A percentile compares a stretch with the other conserved stretches of the same genome.
Evolutionary conservation across 164 flowering plant species (phyloP).

Genomic region (Vitis rotundifolia): DNA sequence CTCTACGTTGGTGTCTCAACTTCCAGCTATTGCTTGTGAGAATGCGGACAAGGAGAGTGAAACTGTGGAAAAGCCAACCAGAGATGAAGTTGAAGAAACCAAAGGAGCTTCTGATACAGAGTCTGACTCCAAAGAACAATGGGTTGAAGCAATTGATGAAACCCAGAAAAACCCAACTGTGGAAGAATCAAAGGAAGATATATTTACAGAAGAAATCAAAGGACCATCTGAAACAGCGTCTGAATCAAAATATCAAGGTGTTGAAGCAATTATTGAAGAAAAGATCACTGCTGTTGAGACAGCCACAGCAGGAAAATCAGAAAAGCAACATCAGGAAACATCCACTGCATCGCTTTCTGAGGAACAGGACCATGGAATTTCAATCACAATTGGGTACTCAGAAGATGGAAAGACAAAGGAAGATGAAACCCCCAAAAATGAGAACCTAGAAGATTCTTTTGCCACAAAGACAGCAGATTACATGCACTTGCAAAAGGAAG

Average conservation of each 20-base stretch:
- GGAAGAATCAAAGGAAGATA: background rate
- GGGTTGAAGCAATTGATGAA: background rate
- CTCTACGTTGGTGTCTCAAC: background rate
- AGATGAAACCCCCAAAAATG: no score
- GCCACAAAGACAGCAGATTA: background rate
- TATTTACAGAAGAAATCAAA: background rate
- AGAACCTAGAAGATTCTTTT: background rate
- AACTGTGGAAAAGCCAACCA: no score
- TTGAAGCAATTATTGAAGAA: no score
- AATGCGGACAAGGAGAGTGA: no score
- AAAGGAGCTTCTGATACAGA: background rate
- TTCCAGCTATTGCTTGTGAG: no score
- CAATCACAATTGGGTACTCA: no score
- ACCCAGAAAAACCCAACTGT: background rate
- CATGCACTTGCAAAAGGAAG: constrained; percentile 8
- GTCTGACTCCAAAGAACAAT: background rate
- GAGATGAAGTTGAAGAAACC: background rate
- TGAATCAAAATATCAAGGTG: no score
- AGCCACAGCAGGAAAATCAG: no score
- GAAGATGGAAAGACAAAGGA: no score
- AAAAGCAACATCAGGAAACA: background rate
- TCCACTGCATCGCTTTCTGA: background rate
- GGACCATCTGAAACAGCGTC: no score
- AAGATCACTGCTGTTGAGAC: no score
- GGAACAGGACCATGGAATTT: constrained; percentile 2